Base-by-base conservation (phyloP, 768 basidiomycete species). In the Leccinum obscurum region DNA sequence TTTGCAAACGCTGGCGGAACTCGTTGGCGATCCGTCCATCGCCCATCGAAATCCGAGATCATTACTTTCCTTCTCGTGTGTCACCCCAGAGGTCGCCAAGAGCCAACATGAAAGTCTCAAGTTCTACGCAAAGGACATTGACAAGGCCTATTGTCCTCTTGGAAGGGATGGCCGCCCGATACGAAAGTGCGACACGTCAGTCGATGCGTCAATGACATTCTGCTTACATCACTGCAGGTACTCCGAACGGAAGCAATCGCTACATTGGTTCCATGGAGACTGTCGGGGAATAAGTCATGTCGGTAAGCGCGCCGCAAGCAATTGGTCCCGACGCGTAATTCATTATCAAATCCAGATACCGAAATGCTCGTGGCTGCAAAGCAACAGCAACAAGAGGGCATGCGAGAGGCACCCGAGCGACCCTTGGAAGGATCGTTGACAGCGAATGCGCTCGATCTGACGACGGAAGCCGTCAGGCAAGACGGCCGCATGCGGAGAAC, bases 11-110 rank as follows among this genome's bases (percentile, higher is more conserved):
- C 77, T 90, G 37, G 79, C 85, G 10, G 78, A 83, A 32, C 72
- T 88, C n/a, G 76, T 75, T 15, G 75, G 72, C 17, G 78, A 83
- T 64, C 70, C 79, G 13, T 70, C 72, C 24, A 79, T 87, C 37
- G 76, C 77, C 10, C 68, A 74, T 11, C 81, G 84, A 28, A 79
- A 87, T 65, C 85, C 88, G 11, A 59, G 68, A n/a, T 89, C 83
- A 6, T 76, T 85, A 2, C 75, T 91, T 54, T 90, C 88, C 7
- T 92, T 92, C 66, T 88, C 82, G 11, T 85, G 85, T 64, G 77
- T 88, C 34, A 63, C 85, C 0, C 75, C 76, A 9, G 84, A 86
- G 5, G 73, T 82, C 8, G 70, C 81, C 28, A 75, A 80, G 68
- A 78, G 74, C 15, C 89, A 91, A 67, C 72, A 74, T 0, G 82